Evolutionary conservation across 2,329 filamentous ascomycete genomes (phyloP).

Genomic region (Sporothrix phasma): DNA sequence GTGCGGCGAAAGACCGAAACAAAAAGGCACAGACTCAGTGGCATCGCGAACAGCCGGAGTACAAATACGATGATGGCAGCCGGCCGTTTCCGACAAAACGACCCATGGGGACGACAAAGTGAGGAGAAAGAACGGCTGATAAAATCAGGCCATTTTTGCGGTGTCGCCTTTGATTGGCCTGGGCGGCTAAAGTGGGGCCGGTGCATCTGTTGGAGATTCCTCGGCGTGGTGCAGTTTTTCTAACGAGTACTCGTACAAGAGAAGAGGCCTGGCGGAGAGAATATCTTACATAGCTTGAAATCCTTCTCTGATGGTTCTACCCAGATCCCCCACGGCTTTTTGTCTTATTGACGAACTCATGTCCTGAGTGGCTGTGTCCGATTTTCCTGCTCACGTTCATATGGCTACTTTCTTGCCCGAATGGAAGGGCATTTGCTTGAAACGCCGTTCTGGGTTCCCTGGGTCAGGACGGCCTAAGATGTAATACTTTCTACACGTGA

Average conservation of each 20-base stretch:
- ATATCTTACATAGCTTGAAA: not conserved
- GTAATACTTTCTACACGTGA: not conserved
- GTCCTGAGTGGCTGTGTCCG: no score
- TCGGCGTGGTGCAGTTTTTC: slow-evolving; percentile 1
- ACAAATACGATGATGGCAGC: not conserved
- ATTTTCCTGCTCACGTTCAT: not conserved
- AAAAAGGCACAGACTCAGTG: not conserved
- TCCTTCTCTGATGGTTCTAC: not conserved
- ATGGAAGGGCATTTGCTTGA: not conserved
- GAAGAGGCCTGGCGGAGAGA: not conserved
- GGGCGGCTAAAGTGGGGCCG: not conserved
- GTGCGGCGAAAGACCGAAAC: not conserved
- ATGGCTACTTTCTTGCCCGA: not conserved
- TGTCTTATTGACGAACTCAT: no score
- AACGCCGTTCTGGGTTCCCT: no score
- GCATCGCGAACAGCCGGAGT: not conserved
- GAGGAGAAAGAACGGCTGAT: slow-evolving; percentile 10
- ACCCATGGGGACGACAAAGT: slow-evolving; percentile 11
- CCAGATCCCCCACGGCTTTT: no score
- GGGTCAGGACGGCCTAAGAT: not conserved
- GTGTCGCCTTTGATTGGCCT: not conserved
- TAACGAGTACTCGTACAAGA: no score
- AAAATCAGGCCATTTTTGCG: slow-evolving; percentile 15
- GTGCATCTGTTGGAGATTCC: not conserved
- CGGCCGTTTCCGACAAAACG: slow-evolving; percentile 15